These are phyloP conservation scores for Coemansia sp. DNA, from an alignment of 192 early-diverging fungal genomes.

Conservation along the genomic window DNA sequence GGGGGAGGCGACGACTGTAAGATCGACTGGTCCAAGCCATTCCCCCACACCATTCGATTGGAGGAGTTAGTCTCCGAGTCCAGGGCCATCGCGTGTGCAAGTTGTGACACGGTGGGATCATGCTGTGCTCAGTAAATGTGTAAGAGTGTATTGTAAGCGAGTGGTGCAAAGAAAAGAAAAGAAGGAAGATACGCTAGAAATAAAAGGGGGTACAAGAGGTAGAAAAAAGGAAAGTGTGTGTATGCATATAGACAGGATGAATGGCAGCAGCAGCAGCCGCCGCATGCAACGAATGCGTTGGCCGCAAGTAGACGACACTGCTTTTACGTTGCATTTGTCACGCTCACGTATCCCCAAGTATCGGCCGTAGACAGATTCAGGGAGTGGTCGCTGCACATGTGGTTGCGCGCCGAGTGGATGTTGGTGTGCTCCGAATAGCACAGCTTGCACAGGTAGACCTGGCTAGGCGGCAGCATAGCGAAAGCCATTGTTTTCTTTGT, in stretches of 20 bases:
- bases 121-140: not conserved
- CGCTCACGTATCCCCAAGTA: conserved; percentile 47
- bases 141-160: not conserved
- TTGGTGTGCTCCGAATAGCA: conserved; percentile 49
- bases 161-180: not conserved
- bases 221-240: not conserved
- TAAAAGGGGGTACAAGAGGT: not conserved
- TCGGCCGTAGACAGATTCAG: conserved; percentile 33
- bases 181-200: not conserved
- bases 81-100: not conserved
- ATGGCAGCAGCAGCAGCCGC: not conserved
- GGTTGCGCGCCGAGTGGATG: conserved; percentile 54
- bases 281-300: not conserved
- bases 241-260: conserved; percentile 14
- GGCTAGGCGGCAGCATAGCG: conserved; percentile 45
- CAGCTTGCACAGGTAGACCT: conserved; percentile 52
- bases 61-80: not conserved
- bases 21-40: not conserved
- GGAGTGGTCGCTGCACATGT: conserved; percentile 33
- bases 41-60: not conserved
- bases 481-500: conserved; percentile 8
- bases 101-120: not conserved
- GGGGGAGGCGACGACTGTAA: not conserved
- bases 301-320: not conserved
- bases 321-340: conserved; percentile 11